A percentile compares a stretch with the other conserved stretches of the same genome.
These are phyloP conservation scores for Ceratobasidium sp. DNA, from an alignment of 1,284 basidiomycete genomes.

Conservation along the genomic window DNA sequence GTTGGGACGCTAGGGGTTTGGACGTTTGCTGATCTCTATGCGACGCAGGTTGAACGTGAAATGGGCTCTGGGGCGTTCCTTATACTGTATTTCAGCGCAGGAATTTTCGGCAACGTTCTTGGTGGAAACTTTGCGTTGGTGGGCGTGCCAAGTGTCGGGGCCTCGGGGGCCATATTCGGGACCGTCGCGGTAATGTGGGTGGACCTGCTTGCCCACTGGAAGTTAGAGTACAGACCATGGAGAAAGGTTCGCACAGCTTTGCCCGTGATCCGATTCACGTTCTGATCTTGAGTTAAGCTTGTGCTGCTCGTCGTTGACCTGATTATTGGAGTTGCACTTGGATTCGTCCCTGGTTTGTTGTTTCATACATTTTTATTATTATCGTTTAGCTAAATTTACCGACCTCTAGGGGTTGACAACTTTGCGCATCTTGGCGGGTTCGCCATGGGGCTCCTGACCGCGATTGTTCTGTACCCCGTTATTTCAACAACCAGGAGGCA, in stretches of 20 bases:
- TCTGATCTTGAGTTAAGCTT: conserved; percentile 60
- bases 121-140: conserved; percentile 93
- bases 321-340: conserved; percentile 84
- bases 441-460: conserved; percentile 75
- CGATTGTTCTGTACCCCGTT: conserved; percentile 88
- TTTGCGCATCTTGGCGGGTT: conserved; percentile 85
- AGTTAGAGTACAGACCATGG: conserved; percentile 81
- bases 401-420: conserved; percentile 68
- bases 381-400: conserved; percentile 41
- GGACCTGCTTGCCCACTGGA: conserved; percentile 93
- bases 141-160: conserved; percentile 92
- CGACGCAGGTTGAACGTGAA: conserved; percentile 75
- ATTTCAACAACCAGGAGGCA: conserved; percentile 82
- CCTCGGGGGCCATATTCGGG: conserved; percentile 93
- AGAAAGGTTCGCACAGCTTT: conserved; percentile 60
- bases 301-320: conserved; percentile 87
- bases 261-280: background rate
- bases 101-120: conserved; percentile 89
- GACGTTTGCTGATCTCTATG: conserved; percentile 19
- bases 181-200: conserved; percentile 84
- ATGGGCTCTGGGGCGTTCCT: conserved; percentile 88
- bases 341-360: conserved; percentile 71
- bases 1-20: conserved; percentile 19
- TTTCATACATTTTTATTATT: conserved; percentile 50
- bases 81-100: conserved; percentile 86